Base-by-base conservation (phyloP, 805 yeast species). In the Monosporozyma solicola region DNA sequence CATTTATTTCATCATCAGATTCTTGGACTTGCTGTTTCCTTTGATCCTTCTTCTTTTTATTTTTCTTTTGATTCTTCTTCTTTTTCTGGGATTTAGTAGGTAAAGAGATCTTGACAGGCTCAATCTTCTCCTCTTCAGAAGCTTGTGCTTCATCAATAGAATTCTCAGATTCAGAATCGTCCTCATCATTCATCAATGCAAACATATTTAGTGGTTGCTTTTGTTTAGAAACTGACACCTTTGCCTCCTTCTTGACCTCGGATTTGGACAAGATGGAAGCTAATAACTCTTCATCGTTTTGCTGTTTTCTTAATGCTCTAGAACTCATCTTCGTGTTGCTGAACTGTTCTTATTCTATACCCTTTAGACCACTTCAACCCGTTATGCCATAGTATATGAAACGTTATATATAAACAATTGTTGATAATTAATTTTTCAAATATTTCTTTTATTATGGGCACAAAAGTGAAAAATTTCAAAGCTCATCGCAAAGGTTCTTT, bases 291-390 rank as follows among this genome's bases (percentile, higher is more conserved):
- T 65, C 61, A 48, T 67, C 70, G 54, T 66, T 66, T 51, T 67
- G 68, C 41, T 65, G 57, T 53, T 65, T 71, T 52, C 68, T 66
- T 53, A 72, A 57, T 20, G 69, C 71, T 54, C 72, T 63, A 5
- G 71, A 64, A 57, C 72, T 67, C 73, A 69, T 70, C 6, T 10
- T 37, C 16, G 6, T 41, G 22, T 20, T 27, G 29, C 29, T 27
- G 7, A 27, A 27, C 5, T 27, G 29, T 5, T 20, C 20, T 27
- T 27, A 27, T 27, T 27, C 29, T 27, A 20, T 20, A 20, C 20
- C 20, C 20, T 20, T 20, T 20, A 20, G 20, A 20, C 20, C 20
- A 20, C 20, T 20, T 20, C 20, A 20, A 20, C 20, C 20, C 20
- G 20, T 20, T 20, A 20, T 20, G 20, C 20, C 20, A 20, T 20